phyloP scores from a whole-genome alignment of 1,284 basidiomycete genomes.

The Lignosus rhinocerotis region DNA sequence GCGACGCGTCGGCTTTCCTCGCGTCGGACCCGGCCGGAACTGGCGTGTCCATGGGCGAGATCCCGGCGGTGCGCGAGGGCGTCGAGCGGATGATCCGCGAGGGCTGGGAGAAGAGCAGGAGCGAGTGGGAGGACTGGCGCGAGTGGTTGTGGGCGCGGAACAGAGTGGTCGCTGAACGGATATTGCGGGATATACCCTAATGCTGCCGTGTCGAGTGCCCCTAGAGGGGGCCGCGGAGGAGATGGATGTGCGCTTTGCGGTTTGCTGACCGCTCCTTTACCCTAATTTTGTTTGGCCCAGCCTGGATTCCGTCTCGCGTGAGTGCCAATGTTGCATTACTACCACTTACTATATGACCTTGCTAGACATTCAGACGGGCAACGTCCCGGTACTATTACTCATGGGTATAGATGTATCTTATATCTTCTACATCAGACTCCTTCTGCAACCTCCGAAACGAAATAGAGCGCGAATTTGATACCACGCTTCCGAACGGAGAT shows the following conservation, averaged over 20 bases:
- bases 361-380: not conserved
- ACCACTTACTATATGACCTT: not conserved
- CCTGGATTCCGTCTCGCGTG: not conserved
- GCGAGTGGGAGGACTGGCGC: conserved; percentile 23
- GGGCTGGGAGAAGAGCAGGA: conserved; percentile 21
- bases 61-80: conserved; percentile 12
- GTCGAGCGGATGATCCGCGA: conserved; percentile 21
- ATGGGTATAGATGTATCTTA: conserved; percentile 6
- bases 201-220: not conserved
- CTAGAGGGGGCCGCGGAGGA: too few species aligned
- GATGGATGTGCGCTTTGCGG: too few species aligned
- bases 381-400: not conserved
- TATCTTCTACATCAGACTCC: not conserved
- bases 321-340: conserved; percentile 14
- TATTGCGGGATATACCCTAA: conserved; percentile 23
- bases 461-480: not conserved
- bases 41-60: conserved; percentile 15
- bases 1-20: conserved; percentile 24
- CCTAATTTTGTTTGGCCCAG: not conserved
- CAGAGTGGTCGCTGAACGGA: conserved; percentile 19
- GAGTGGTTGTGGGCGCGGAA: conserved; percentile 24
- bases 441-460: not conserved
- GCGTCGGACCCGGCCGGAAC: conserved; percentile 19
- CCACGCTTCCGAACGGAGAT: too few species aligned
- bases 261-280: not conserved